Evolutionary conservation across 2,329 filamentous ascomycete species (phyloP).

Genomic region (Aspergillus jensenii): DNA sequence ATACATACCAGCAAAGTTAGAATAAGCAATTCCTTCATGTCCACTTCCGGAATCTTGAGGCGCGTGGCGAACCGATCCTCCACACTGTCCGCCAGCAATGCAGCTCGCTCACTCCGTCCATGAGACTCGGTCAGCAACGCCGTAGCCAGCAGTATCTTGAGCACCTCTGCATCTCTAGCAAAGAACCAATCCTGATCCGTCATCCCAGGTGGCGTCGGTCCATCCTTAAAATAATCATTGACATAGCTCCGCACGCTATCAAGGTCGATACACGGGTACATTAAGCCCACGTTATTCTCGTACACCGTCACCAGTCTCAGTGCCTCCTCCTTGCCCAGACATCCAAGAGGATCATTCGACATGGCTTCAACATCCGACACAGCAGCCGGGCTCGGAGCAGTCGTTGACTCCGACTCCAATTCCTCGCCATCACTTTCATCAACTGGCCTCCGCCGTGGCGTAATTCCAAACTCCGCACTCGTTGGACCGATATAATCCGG

Average conservation of each 20-base stretch:
- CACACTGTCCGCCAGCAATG: conserved; percentile 33
- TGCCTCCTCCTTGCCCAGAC: conserved; percentile 72
- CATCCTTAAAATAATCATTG: conserved; percentile 23
- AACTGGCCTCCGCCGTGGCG: conserved; percentile 10
- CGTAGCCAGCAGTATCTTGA: conserved; percentile 79
- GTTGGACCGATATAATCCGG: conserved; percentile 36
- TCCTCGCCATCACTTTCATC: conserved; percentile 22
- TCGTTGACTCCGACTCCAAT: conserved; percentile 18
- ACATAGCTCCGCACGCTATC: conserved; percentile 60
- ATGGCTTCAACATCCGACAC: conserved; percentile 31
- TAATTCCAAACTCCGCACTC: conserved; percentile 37
- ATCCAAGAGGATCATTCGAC: conserved; percentile 69
- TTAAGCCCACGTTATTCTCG: conserved; percentile 82
- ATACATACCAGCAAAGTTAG: conserved; percentile 28
- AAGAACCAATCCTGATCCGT: conserved; percentile 37
- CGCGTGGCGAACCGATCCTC: conserved; percentile 35
- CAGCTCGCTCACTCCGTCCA: conserved; percentile 65
- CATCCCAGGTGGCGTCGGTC: not conserved
- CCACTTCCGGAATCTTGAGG: conserved; percentile 36
- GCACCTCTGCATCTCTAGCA: conserved; percentile 58
- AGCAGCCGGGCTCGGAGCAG: conserved; percentile 21
- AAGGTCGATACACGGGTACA: conserved; percentile 82
- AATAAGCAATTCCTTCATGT: conserved; percentile 40
- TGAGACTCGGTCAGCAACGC: conserved; percentile 73
- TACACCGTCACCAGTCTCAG: conserved; percentile 73